phyloP scores from a whole-genome alignment of 2,329 filamentous ascomycete genomes.

The Paecilomyces sp. region DNA sequence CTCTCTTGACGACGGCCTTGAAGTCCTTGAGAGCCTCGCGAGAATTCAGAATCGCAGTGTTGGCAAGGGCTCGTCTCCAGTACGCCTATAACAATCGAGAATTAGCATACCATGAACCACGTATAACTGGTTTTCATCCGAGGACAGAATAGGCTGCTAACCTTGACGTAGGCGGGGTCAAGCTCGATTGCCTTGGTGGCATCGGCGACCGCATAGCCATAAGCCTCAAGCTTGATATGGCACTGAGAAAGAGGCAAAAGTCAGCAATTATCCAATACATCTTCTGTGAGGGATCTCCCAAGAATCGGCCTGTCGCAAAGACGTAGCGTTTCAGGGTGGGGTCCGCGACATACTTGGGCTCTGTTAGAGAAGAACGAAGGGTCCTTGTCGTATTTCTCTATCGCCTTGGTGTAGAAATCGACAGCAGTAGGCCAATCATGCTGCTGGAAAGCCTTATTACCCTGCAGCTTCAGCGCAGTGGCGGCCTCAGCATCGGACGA shows the following conservation, averaged over 20 bases:
- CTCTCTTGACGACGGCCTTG: conserved; percentile 79
- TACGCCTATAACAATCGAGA: conserved; percentile 59
- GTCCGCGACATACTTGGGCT: conserved; percentile 63
- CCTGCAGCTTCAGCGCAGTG: conserved; percentile 79
- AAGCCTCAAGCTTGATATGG: conserved; percentile 91
- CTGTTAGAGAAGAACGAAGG: conserved; percentile 91
- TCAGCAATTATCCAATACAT: conserved; percentile 7
- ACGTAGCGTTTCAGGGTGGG: conserved; percentile 10
- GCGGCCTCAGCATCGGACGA: conserved; percentile 56
- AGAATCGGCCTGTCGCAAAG: conserved; percentile 26
- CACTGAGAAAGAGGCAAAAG: conserved; percentile 48
- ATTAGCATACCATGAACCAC: neutral
- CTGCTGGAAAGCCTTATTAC: conserved; percentile 83
- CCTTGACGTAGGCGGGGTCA: conserved; percentile 83
- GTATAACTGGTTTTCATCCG: neutral
- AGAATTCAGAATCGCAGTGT: conserved; percentile 83
- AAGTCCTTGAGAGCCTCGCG: conserved; percentile 88
- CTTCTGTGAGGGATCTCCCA: conserved; percentile 36
- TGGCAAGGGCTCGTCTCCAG: conserved; percentile 85
- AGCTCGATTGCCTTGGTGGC: conserved; percentile 86
- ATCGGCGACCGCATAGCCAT: conserved; percentile 86
- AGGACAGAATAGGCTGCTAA: conserved; percentile 28
- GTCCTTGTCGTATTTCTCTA: conserved; percentile 73
- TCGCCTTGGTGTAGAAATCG: conserved; percentile 79
- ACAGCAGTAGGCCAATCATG: conserved; percentile 83